Evolutionary conservation across 495 filamentous ascomycete species (phyloP), one percentile per base, ranked within the genome.

Genomic region (Penicillium coffeae): DNA sequence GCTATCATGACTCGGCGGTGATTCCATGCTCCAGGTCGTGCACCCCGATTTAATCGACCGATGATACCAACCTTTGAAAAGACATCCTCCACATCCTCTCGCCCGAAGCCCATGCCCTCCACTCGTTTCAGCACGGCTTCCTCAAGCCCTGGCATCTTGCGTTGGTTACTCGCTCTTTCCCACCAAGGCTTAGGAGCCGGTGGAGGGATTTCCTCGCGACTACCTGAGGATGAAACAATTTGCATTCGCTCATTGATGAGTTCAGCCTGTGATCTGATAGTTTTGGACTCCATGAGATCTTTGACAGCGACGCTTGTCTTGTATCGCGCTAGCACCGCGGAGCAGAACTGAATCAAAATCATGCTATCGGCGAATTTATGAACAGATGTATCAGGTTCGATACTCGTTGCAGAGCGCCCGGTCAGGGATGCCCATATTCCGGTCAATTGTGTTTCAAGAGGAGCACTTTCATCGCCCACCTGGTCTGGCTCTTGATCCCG

Each of bases 291-390:
- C 12, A 33, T 18, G 3, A 45, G 8, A 8, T 45, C 42, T 20
- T 33, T 45, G 14, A 45, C 27, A 6, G 42, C 36, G 27, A 45
- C 1, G 3, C 21, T 45, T 16, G 25, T 43, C 27, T 16, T 13
- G 22, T 18, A 8, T 6, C 21, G 16, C 2, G 34, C 30, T 1
- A 16, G 12, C 0, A 38, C 38, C 19, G 40, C 12, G 19, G 38
- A 33, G 36, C 42, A 37, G 30, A 51, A 57, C 34, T 57, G 54
- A 35, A 57, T 57, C 5, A 51, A 16, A 39, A 50, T 52, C 32
- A 52, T 52, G 40, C 54, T 57, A 38, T 57, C 54, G 1, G 49
- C 42, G 13, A 57, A 57, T 8, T 45, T 50, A 13, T 35, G 36
- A 4, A 57, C 44, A 4, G 45, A 33, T 3, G 25, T 32, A 16